These are phyloP conservation scores for Yamadazyma diddensiae DNA, from an alignment of 1,139 yeast genomes.

Conservation along the genomic window DNA sequence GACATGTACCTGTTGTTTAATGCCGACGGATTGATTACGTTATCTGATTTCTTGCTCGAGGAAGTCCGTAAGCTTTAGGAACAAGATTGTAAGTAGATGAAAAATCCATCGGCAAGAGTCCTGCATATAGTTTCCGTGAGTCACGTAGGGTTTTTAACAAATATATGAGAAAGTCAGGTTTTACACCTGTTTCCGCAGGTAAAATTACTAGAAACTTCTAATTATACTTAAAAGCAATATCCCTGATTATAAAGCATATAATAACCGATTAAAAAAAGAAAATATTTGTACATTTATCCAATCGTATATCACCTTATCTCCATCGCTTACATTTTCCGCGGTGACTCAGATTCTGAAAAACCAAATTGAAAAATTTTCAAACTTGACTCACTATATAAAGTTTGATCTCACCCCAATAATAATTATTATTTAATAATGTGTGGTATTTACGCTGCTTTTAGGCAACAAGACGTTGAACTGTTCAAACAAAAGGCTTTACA, in stretches of 20 bases:
- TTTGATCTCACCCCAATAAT: background rate
- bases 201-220: no score
- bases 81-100: no score
- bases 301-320: conserved; percentile 1
- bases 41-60: conserved; percentile 55
- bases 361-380: background rate
- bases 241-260: no score
- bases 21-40: conserved; percentile 51
- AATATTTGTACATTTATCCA: no score
- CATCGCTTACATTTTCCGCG: background rate
- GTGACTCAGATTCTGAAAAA: conserved; percentile 1
- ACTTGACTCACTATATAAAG: conserved; percentile 1
- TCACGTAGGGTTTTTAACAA: no score
- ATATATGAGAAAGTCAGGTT: no score
- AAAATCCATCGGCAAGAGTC: no score
- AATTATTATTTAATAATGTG: conserved; percentile 56
- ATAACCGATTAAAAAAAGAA: no score
- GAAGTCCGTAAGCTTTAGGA: conserved; percentile 25
- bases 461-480: conserved; percentile 71
- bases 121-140: no score
- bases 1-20: conserved; percentile 58
- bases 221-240: no score
- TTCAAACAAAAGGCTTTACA: conserved; percentile 89
- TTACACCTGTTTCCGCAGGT: no score
- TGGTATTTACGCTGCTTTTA: conserved; percentile 94